phyloP scores from a whole-genome alignment of 441 rosid genomes.

The Euphorbia celastroides region DNA sequence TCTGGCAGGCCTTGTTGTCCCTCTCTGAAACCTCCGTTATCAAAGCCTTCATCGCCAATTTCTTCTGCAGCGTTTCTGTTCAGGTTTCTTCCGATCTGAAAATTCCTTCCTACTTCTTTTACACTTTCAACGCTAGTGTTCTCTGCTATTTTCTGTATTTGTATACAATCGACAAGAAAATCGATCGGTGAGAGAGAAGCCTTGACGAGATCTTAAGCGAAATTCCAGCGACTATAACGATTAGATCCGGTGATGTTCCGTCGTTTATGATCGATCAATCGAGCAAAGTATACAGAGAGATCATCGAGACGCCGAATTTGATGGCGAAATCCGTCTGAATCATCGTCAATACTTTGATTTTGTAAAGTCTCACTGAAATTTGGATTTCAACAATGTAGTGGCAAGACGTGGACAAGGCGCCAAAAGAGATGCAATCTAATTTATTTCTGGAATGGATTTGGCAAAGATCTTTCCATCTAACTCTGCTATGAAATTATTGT shows the following conservation, averaged over 20 bases:
- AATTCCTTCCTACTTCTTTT: conserved; percentile 29
- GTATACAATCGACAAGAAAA: conserved; percentile 23
- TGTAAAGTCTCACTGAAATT: too few species aligned
- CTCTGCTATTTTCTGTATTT: conserved; percentile 15
- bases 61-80: conserved; percentile 24
- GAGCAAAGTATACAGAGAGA: conserved; percentile 11
- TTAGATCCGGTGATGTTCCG: conserved; percentile 24
- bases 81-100: conserved; percentile 24
- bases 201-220: not conserved
- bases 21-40: conserved; percentile 15
- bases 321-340: conserved; percentile 24
- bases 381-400: too few species aligned
- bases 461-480: too few species aligned
- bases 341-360: conserved; percentile 38
- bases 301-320: not conserved
- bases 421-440: too few species aligned
- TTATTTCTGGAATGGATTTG: too few species aligned
- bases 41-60: conserved; percentile 25
- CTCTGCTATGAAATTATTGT: too few species aligned
- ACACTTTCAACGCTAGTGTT: conserved; percentile 21
- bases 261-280: conserved; percentile 15
- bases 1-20: conserved; percentile 27
- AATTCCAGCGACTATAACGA: conserved; percentile 25
- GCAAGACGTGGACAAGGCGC: too few species aligned
- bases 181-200: conserved; percentile 22